Conservation (phyloP, 2,329 filamentous ascomycete species). For the Beauveria sp. region DNA sequence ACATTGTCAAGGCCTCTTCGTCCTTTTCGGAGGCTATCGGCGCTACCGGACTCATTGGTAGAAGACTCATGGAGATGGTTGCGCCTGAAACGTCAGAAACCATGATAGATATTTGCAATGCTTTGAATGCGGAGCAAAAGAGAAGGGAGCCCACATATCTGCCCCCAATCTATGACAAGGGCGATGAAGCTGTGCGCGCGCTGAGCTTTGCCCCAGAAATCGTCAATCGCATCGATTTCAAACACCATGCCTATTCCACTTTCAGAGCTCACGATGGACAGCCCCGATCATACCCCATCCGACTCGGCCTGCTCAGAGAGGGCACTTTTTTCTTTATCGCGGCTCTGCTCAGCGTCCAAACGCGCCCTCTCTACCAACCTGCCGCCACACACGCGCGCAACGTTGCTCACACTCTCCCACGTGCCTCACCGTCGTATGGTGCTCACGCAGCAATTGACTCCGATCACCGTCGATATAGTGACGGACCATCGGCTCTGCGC, state of each 20-base stretch:
- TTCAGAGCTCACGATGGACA: conserved; percentile 48
- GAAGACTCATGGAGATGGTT: conserved; percentile 49
- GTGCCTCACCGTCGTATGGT: neutral
- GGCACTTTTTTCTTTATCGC: conserved; percentile 58
- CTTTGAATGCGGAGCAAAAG: conserved; percentile 50
- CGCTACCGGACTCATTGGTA: conserved; percentile 33
- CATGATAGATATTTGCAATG: conserved; percentile 40
- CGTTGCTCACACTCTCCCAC: conserved; percentile 13
- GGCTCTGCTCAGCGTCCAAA: conserved; percentile 33
- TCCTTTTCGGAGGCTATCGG: conserved; percentile 51
- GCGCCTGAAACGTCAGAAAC: conserved; percentile 44
- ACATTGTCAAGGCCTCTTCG: conserved; percentile 48
- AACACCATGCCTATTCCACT: conserved; percentile 47
- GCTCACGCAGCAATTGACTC: conserved; percentile 27
- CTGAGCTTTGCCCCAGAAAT: conserved; percentile 49
- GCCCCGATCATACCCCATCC: conserved; percentile 40
- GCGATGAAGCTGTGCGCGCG: conserved; percentile 46
- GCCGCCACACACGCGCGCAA: conserved; percentile 32
- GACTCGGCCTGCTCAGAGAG: conserved; percentile 50
- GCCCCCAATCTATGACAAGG: conserved; percentile 53
- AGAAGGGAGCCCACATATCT: conserved; percentile 55
- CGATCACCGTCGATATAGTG: conserved; percentile 32
- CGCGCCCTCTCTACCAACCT: conserved; percentile 29
- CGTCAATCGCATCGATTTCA: conserved; percentile 42
- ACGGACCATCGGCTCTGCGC: conserved; percentile 17